A percentile compares a stretch with the other conserved stretches of the same genome.
These are phyloP conservation scores for Rubroshorea leprosula DNA, from an alignment of 345 rosid species.

Conservation along the genomic window DNA sequence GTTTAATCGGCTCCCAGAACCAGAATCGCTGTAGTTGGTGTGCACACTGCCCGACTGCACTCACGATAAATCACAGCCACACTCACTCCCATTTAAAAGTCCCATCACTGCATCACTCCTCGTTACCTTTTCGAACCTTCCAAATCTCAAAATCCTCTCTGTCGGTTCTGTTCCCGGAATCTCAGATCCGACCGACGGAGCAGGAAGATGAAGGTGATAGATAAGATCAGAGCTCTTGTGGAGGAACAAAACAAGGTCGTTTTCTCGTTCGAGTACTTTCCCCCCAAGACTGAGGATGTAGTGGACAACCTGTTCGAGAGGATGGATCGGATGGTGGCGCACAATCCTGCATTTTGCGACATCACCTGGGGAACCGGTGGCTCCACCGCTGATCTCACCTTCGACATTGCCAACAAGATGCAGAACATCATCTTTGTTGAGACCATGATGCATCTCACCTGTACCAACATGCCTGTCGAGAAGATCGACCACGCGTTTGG, in stretches of 20 bases:
- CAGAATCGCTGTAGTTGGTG: constrained; percentile 11
- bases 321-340: too few relatives aligned
- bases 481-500: constrained; percentile 87
- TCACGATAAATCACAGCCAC: too few relatives aligned
- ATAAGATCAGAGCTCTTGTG: constrained; percentile 47
- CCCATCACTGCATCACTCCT: not conserved
- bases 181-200: too few relatives aligned
- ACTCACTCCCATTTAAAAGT: too few relatives aligned
- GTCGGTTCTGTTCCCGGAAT: too few relatives aligned
- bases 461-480: constrained; percentile 95
- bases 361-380: constrained; percentile 99
- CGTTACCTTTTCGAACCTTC: too few relatives aligned
- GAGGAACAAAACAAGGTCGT: constrained; percentile 39
- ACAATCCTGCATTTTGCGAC: constrained; percentile 88
- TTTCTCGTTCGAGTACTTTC: constrained; percentile 97
- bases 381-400: constrained; percentile 89
- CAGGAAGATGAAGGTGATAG: constrained; percentile 74
- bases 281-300: constrained; percentile 95
- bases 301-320: constrained; percentile 98
- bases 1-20: constrained; percentile 9
- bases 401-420: constrained; percentile 92
- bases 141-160: too few relatives aligned
- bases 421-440: constrained; percentile 92
- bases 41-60: too few relatives aligned
- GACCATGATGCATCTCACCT: constrained; percentile 99